These are phyloP conservation scores for Sphaerulina vaccinii DNA, from an alignment of 2,329 filamentous ascomycete genomes.

Conservation along the genomic window DNA sequence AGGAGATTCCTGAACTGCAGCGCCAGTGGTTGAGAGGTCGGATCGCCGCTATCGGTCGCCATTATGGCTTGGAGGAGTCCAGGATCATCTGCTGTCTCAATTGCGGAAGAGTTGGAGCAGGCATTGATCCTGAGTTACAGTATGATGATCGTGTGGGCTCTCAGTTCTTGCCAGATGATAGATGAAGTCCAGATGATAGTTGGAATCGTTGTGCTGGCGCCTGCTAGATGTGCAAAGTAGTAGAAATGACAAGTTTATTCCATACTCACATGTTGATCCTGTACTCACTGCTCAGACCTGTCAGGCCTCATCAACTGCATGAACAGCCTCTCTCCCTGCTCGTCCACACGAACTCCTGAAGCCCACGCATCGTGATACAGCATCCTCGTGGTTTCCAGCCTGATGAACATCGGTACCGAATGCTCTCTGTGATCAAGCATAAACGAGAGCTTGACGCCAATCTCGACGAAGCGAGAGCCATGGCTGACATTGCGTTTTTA, in stretches of 20 bases:
- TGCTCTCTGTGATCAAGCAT: neutral
- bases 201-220: no score
- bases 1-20: conserved; percentile 12
- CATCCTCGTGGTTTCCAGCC: neutral
- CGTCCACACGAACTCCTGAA: no score
- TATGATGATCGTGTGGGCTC: no score
- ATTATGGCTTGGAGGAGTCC: conserved; percentile 8
- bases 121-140: no score
- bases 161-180: no score
- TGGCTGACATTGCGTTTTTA: neutral
- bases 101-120: neutral
- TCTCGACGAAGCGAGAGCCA: neutral
- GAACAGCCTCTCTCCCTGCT: no score
- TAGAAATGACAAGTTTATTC: no score
- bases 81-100: conserved; percentile 6
- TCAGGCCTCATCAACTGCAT: no score
- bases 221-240: no score
- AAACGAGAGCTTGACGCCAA: neutral
- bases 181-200: no score
- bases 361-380: neutral
- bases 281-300: no score
- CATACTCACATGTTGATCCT: no score
- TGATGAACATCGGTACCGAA: neutral
- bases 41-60: conserved; percentile 4
- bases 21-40: conserved; percentile 9